Evolutionary conservation across 371 early-diverging fungal genomes (phyloP), one percentile per base, ranked within the genome.

Genomic region (Mortierella sp.): DNA sequence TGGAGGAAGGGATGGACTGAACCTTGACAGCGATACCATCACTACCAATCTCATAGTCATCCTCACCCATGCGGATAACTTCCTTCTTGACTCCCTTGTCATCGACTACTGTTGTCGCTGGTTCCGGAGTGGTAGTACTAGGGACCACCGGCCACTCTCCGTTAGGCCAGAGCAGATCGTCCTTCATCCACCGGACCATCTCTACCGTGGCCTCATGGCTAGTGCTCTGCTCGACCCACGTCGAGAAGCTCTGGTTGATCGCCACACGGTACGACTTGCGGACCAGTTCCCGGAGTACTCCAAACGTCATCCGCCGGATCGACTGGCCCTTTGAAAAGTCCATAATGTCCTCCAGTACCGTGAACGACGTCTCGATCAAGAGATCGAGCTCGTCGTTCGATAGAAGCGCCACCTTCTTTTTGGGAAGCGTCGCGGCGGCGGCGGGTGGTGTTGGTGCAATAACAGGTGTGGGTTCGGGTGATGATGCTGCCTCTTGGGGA

Each of bases 281-380:
- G 39, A 83, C 83, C 50, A 83, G 55, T 31, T 78, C 83, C 19
- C 79, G 74, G 4, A 83, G 73, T 53, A 83, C 64, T 7, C 83
- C 83, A 75, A 83, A 83, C 4, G 83, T 75, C 83, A 83, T 83
- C 3, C 83, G 75, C 2, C 83, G 83, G 66, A 83, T 83, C 48
- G 83, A 77, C 64, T 83, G 83, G 37, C 83, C 75, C 24, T 78
- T 77, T 34, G 83, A 78, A 37, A 83, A 83, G 31, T 83, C 83
- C 78, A 83, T 75, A 78, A 83, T 78, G 22, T 83, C 83, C 44
- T 83, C 83, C 22, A 83, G 61, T n/a, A 78, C 79, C 10, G 76
- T 77, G 55, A 83, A 83, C 40, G 83, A 74, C 6, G 79, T 83
- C 34, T 83, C 83, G 63, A 83, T 83, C 44, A 83, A 41, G 10